These are phyloP conservation scores for Beauveria sp. DNA, from an alignment of 2,329 filamentous ascomycete genomes.

Conservation along the genomic window DNA sequence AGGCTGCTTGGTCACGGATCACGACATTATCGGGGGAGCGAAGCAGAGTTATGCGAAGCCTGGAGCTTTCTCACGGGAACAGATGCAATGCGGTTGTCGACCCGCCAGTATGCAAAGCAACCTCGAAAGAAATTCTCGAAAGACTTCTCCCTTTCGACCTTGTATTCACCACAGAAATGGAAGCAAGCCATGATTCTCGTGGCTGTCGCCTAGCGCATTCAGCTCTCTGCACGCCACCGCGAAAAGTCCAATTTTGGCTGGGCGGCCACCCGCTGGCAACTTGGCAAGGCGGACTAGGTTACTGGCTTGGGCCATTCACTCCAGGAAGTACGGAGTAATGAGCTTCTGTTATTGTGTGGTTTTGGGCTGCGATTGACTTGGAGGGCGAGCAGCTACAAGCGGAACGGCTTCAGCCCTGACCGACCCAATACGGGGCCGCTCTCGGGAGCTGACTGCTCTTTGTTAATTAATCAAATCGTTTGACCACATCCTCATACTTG, in stretches of 20 bases:
- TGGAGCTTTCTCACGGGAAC: background rate
- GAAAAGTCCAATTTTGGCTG: constrained; percentile 3
- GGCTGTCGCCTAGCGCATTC: constrained; percentile 10
- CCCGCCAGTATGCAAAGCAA: background rate
- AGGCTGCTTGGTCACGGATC: background rate
- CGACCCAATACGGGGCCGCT: background rate
- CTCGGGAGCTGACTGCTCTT: background rate
- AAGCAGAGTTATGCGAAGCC: background rate
- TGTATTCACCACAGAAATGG: background rate
- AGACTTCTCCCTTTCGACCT: background rate
- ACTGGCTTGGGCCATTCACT: background rate
- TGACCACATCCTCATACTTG: background rate
- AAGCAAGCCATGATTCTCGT: background rate
- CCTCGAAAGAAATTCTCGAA: background rate
- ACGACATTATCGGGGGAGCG: background rate
- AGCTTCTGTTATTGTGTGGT: background rate
- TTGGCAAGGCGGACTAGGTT: constrained; percentile 5
- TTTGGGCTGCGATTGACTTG: background rate
- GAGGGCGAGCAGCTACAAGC: background rate
- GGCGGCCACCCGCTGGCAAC: background rate
- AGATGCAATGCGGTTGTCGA: background rate
- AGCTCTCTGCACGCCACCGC: constrained; percentile 12
- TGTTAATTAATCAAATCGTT: background rate
- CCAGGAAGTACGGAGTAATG: too few species aligned
- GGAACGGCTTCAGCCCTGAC: constrained; percentile 2